Evolutionary conservation across 257 asterid species (phyloP).

Genomic region (Capsicum baccatum): DNA sequence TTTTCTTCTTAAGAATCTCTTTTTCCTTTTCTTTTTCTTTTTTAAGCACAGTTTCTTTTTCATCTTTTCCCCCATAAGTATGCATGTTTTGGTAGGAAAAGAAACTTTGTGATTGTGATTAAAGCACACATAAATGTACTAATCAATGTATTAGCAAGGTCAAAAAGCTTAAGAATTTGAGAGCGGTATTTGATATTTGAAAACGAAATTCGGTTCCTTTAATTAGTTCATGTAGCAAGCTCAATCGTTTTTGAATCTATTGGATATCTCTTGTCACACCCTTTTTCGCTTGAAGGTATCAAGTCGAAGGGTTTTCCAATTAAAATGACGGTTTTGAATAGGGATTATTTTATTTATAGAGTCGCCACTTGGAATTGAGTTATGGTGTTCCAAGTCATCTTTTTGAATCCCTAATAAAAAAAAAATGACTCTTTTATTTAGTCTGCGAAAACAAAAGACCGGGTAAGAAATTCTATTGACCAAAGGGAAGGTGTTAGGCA

Average conservation of each 20-base stretch:
- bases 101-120: neutral
- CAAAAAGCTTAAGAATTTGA: neutral
- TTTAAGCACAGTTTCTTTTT: neutral
- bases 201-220: neutral
- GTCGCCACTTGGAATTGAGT: no score
- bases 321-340: no score
- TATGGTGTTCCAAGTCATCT: no score
- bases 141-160: neutral
- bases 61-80: neutral
- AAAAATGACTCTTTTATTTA: no score
- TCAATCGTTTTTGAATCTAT: neutral
- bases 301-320: no score
- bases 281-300: no score
- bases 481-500: no score
- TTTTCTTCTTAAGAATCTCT: neutral
- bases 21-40: neutral
- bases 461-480: no score
- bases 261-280: neutral
- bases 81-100: neutral
- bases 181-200: constrained; percentile 22
- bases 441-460: no score
- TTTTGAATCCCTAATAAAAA: no score
- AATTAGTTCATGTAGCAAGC: neutral
- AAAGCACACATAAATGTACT: neutral
- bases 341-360: no score